Conservation (phyloP, 2,329 filamentous ascomycete species). For the Thelonectria blattea region DNA sequence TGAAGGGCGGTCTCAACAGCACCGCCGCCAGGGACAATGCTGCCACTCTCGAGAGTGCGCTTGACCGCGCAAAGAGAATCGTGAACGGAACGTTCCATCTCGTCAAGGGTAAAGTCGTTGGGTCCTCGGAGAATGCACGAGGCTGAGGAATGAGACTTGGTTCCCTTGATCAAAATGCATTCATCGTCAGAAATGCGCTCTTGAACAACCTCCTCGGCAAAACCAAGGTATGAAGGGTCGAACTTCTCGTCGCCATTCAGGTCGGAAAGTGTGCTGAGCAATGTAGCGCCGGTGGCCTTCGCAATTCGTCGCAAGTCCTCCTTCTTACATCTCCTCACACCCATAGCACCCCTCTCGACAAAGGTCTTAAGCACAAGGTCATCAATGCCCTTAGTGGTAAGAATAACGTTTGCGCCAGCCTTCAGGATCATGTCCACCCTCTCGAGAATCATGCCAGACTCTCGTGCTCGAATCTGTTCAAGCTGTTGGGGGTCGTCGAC, state of each 20-base stretch:
- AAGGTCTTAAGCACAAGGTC: constrained; percentile 95
- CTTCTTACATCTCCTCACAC: constrained; percentile 96
- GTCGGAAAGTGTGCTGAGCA: constrained; percentile 92
- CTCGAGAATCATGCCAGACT: constrained; percentile 92
- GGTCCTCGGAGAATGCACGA: constrained; percentile 95
- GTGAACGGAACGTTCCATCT: constrained; percentile 99
- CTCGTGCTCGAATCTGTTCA: constrained; percentile 93
- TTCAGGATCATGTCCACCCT: constrained; percentile 97
- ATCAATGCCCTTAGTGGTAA: constrained; percentile 98
- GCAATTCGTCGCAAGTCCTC: constrained; percentile 96
- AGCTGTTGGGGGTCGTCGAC: constrained; percentile 97
- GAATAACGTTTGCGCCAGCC: constrained; percentile 91
- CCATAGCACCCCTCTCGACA: constrained; percentile 94
- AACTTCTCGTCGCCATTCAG: constrained; percentile 98
- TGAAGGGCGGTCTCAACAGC: constrained; percentile 98
- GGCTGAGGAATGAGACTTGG: constrained; percentile 90
- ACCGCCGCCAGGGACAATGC: constrained; percentile 94
- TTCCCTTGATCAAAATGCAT: constrained; percentile 95
- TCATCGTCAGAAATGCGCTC: constrained; percentile 99
- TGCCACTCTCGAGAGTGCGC: constrained; percentile 93
- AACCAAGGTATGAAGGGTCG: constrained; percentile 84
- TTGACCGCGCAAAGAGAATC: constrained; percentile 97
- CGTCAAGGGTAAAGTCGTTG: constrained; percentile 95
- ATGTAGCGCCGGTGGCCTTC: constrained; percentile 90
- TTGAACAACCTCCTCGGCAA: constrained; percentile 95